Evolutionary conservation across 2,329 filamentous ascomycete species (phyloP).

Genomic region (Byssothecium circinans): DNA sequence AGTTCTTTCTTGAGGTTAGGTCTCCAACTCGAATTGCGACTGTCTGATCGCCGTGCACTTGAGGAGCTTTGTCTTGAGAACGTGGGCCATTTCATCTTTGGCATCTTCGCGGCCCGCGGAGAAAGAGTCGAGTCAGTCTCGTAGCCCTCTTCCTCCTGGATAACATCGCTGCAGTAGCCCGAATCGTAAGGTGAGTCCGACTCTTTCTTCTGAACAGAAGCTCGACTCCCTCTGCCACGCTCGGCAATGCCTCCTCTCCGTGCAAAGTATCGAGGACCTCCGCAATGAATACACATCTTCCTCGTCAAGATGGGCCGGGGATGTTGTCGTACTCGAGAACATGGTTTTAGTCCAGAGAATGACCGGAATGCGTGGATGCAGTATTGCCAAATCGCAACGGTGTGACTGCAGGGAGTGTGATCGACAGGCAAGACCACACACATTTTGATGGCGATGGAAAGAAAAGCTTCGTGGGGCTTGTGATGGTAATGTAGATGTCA

Average conservation of each 20-base stretch:
- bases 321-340: conserved; percentile 22
- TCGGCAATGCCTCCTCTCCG: conserved; percentile 32
- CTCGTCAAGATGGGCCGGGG: conserved; percentile 19
- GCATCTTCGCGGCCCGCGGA: conserved; percentile 15
- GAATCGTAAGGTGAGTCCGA: conserved; percentile 17
- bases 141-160: conserved; percentile 20
- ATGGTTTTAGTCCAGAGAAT: conserved; percentile 13
- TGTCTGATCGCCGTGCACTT: conserved; percentile 14
- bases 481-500: not conserved
- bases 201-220: conserved; percentile 8
- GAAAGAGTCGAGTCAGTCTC: conserved; percentile 17
- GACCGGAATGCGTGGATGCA: conserved; percentile 21
- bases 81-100: conserved; percentile 5
- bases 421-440: conserved; percentile 27
- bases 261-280: conserved; percentile 23
- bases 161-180: conserved; percentile 21
- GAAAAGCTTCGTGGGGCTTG: not conserved
- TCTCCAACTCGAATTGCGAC: conserved; percentile 23
- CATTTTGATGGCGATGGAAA: conserved; percentile 13
- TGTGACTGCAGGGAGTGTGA: conserved; percentile 25
- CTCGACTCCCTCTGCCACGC: conserved; percentile 19
- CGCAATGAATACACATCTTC: conserved; percentile 22
- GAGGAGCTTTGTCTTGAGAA: conserved; percentile 9
- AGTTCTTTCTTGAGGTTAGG: conserved; percentile 30
- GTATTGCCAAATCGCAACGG: conserved; percentile 25